These are phyloP conservation scores for Corymbia maculata DNA, from an alignment of 345 rosid genomes.

Conservation along the genomic window DNA sequence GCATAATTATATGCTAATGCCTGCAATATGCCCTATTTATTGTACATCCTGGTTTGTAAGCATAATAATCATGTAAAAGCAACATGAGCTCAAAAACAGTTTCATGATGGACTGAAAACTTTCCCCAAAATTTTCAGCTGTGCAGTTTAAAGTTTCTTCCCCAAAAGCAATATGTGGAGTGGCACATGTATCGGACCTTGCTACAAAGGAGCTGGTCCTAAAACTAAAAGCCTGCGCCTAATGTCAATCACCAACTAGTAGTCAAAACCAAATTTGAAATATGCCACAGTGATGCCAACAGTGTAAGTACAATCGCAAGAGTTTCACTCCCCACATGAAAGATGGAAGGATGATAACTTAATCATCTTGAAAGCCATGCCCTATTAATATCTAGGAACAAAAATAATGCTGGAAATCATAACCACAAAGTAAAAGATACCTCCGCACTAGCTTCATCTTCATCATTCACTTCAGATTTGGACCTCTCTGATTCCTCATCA, in stretches of 20 bases:
- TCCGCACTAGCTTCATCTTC: constrained; percentile 40
- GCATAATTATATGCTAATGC: neutral
- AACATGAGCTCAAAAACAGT: neutral
- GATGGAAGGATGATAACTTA: neutral
- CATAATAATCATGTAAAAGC: neutral
- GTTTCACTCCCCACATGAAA: neutral
- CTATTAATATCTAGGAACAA: neutral
- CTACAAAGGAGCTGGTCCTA: too few relatives aligned
- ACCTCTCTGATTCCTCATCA: constrained; percentile 53
- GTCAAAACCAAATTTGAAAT: neutral
- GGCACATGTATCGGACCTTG: too few relatives aligned
- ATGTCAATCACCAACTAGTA: neutral
- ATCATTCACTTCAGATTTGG: constrained; percentile 61
- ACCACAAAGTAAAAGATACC: neutral
- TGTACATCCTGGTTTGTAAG: neutral
- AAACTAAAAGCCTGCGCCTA: too few relatives aligned
- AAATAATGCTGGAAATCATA: constrained; percentile 8
- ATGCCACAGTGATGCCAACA: neutral
- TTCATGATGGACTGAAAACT: neutral
- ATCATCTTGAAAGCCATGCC: neutral
- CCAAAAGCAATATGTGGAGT: too few relatives aligned
- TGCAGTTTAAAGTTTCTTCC: neutral
- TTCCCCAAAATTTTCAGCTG: neutral
- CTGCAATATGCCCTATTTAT: neutral
- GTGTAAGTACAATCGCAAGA: neutral